A percentile compares a stretch with the other conserved stretches of the same genome.
These are phyloP conservation scores for Clarireedia homoeocarpa DNA, from an alignment of 2,329 filamentous ascomycete genomes.

Conservation along the genomic window DNA sequence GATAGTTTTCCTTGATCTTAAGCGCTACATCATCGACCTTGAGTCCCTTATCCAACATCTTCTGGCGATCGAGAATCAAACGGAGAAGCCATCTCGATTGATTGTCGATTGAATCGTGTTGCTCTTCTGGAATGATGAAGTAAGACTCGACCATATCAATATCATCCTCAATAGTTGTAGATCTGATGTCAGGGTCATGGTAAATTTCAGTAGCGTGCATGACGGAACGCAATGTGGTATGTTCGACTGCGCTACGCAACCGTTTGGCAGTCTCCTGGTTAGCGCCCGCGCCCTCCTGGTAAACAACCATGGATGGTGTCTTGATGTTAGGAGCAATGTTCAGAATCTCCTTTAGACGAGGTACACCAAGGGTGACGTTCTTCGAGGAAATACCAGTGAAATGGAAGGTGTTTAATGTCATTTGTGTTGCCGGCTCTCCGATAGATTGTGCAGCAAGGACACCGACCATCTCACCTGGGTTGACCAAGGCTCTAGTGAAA, in stretches of 20 bases:
- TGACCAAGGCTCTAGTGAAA: slow-evolving; percentile 79
- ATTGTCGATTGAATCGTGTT: slow-evolving; percentile 50
- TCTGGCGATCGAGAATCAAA: slow-evolving; percentile 86
- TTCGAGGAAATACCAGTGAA: slow-evolving; percentile 99
- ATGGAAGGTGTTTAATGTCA: slow-evolving; percentile 99
- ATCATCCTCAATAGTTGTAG: slow-evolving; percentile 81
- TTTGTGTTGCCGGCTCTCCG: slow-evolving; percentile 96
- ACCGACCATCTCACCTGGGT: slow-evolving; percentile 97
- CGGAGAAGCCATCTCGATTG: slow-evolving; percentile 95
- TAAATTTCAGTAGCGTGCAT: slow-evolving; percentile 92
- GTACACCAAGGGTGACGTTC: slow-evolving; percentile 98
- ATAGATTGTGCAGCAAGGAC: slow-evolving; percentile 97
- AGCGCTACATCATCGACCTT: slow-evolving; percentile 84
- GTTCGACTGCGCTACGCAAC: slow-evolving; percentile 83
- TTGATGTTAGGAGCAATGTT: slow-evolving; percentile 98
- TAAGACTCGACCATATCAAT: slow-evolving; percentile 93
- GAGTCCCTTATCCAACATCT: slow-evolving; percentile 90
- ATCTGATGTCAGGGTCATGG: slow-evolving; percentile 86
- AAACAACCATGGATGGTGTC: slow-evolving; percentile 94
- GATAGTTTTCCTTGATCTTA: slow-evolving; percentile 84
- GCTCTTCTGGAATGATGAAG: slow-evolving; percentile 85
- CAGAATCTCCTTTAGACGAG: slow-evolving; percentile 97
- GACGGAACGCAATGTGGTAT: slow-evolving; percentile 87
- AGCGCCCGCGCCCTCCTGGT: slow-evolving; percentile 56
- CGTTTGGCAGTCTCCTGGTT: slow-evolving; percentile 76